These are phyloP conservation scores for Rhododendron simsii DNA, from an alignment of 148 eudicot genomes.

Conservation along the genomic window DNA sequence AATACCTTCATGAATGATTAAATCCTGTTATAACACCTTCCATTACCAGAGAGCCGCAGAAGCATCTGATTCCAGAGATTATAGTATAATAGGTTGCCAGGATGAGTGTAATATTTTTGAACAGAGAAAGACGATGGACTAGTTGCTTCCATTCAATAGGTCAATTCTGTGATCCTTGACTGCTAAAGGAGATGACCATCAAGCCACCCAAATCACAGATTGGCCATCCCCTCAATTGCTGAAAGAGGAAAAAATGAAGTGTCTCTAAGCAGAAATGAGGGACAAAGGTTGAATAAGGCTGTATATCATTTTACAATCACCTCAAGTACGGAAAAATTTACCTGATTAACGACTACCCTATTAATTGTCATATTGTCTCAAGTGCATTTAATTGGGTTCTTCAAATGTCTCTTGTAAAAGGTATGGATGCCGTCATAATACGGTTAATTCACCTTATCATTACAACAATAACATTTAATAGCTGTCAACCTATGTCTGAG, in stretches of 20 bases:
- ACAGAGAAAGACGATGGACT: background rate
- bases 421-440: background rate
- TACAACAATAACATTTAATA: background rate
- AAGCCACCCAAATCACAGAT: background rate
- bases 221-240: background rate
- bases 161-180: background rate
- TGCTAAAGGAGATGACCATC: background rate
- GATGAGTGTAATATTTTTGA: background rate
- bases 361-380: background rate
- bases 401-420: background rate
- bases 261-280: background rate
- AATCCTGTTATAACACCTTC: background rate
- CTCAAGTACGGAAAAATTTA: background rate
- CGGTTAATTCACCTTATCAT: background rate
- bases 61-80: background rate
- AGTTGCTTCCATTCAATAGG: background rate
- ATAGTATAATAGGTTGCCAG: background rate
- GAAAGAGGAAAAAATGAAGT: background rate
- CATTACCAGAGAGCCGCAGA: background rate
- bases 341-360: background rate
- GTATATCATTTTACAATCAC: background rate
- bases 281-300: conserved; percentile 1
- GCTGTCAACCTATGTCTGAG: background rate
- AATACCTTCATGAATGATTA: background rate
- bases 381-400: background rate